Evolutionary conservation across 768 basidiomycete genomes (phyloP).

Genomic region (Holtermannia corniformis): DNA sequence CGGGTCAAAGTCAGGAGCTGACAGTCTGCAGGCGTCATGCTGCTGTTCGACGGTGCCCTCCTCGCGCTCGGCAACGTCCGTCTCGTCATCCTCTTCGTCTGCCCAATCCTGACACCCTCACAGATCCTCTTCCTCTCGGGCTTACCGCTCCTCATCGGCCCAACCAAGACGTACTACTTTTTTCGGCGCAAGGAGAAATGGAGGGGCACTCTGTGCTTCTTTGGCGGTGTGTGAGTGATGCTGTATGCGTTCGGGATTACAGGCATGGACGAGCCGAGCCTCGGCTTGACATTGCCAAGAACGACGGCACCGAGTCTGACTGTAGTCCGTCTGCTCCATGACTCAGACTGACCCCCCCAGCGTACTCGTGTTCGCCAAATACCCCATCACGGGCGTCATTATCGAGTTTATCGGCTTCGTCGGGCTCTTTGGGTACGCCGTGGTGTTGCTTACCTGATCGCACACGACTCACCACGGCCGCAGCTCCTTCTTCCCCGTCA

Average conservation of each 20-base stretch:
- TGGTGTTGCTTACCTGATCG: background rate
- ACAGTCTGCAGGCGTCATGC: conserved; percentile 51
- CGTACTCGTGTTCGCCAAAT: conserved; percentile 84
- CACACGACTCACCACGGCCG: conserved; percentile 3
- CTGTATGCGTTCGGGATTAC: background rate
- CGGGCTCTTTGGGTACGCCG: conserved; percentile 84
- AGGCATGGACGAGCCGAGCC: background rate
- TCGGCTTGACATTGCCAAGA: background rate
- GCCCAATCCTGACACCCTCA: background rate
- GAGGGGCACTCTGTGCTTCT: conserved; percentile 51
- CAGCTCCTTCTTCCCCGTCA: conserved; percentile 98
- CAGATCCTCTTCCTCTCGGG: conserved; percentile 91
- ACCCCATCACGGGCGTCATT: conserved; percentile 86
- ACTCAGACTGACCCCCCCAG: conserved; percentile 46
- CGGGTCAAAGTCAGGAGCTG: too few relatives aligned
- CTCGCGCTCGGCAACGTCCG: conserved; percentile 93
- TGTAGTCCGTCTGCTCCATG: background rate
- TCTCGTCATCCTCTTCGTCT: conserved; percentile 11
- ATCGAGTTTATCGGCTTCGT: conserved; percentile 95
- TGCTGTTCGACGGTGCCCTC: conserved; percentile 92
- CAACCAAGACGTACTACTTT: conserved; percentile 95
- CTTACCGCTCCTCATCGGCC: conserved; percentile 87
- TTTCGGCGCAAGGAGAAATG: conserved; percentile 93
- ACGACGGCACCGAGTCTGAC: background rate
- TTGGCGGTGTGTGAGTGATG: conserved; percentile 38